phyloP scores from a whole-genome alignment of 1,284 basidiomycete genomes.

The Melampsora larici-populina region DNA sequence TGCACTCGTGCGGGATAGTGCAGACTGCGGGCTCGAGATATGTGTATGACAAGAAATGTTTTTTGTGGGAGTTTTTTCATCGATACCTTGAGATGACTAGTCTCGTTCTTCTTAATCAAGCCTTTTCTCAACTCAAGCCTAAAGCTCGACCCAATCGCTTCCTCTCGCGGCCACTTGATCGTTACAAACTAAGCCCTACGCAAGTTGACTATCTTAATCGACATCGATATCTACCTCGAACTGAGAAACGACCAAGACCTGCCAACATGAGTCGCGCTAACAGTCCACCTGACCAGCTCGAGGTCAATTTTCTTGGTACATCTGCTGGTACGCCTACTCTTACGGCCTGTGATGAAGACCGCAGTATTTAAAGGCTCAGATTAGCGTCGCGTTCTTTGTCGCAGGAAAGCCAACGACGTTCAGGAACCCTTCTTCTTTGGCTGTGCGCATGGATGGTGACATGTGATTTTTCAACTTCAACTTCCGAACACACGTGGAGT shows the following conservation, averaged over 20 bases:
- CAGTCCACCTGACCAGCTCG: conserved; percentile 23
- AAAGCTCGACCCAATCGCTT: conserved; percentile 18
- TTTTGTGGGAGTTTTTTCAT: no score
- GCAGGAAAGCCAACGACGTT: conserved; percentile 37
- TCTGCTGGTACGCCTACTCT: conserved; percentile 29
- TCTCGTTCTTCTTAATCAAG: no score
- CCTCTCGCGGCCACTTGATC: conserved; percentile 3
- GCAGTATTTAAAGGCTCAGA: neutral
- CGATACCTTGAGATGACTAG: no score
- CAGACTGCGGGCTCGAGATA: no score
- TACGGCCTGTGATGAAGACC: neutral
- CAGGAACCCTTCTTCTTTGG: conserved; percentile 34
- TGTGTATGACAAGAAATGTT: no score
- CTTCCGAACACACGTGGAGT: neutral
- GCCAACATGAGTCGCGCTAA: conserved; percentile 12
- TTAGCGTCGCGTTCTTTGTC: no score
- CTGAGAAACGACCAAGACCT: conserved; percentile 20
- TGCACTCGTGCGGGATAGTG: no score
- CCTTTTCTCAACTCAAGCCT: neutral
- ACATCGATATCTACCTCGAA: conserved; percentile 21
- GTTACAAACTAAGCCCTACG: conserved; percentile 17
- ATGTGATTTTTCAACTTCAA: conserved; percentile 10
- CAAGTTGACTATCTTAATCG: conserved; percentile 18
- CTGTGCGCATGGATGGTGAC: conserved; percentile 34
- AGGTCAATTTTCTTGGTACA: conserved; percentile 36